Percentiles rank a stretch among this genome's conserved stretches.
Conservation (phyloP, 1,139 yeast species). For the Pichia cactophila region DNA sequence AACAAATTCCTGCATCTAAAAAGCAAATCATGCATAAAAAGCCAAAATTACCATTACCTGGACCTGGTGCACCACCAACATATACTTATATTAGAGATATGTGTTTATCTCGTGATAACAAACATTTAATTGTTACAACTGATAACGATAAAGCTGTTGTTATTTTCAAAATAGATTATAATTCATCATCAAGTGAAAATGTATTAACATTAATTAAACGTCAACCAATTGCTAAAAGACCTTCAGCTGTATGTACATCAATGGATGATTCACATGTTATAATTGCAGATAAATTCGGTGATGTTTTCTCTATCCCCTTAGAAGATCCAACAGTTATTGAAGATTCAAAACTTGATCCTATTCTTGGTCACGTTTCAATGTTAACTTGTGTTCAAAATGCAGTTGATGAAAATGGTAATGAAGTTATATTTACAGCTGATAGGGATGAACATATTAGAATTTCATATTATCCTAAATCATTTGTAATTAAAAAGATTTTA, state of each 20-base stretch:
- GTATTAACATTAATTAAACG: slow-evolving; percentile 53
- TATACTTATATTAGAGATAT: slow-evolving; percentile 61
- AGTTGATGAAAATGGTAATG: slow-evolving; percentile 34
- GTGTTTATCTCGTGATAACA: slow-evolving; percentile 44
- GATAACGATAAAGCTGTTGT: slow-evolving; percentile 79
- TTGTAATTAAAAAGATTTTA: slow-evolving; percentile 70
- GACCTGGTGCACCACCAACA: slow-evolving; percentile 59
- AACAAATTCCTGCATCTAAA: slow-evolving; percentile 20
- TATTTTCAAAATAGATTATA: slow-evolving; percentile 39
- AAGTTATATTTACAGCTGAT: slow-evolving; percentile 72
- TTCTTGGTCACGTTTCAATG: slow-evolving; percentile 96
- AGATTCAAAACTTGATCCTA: slow-evolving; percentile 49
- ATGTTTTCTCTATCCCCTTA: slow-evolving; percentile 61
- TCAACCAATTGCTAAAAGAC: slow-evolving; percentile 82
- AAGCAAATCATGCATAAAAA: slow-evolving; percentile 30
- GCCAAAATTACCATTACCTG: slow-evolving; percentile 55
- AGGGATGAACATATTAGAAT: slow-evolving; percentile 94
- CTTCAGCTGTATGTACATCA: slow-evolving; percentile 68
- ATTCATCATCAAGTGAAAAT: slow-evolving; percentile 22
- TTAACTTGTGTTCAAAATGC: slow-evolving; percentile 58
- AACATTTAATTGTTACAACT: slow-evolving; percentile 58
- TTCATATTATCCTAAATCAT: slow-evolving; percentile 74
- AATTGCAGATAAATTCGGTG: slow-evolving; percentile 97
- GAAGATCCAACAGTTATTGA: slow-evolving; percentile 25
- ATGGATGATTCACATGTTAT: slow-evolving; percentile 44